Evolutionary conservation across 768 basidiomycete species (phyloP).

Genomic region (Pleurotus salmoneostramineus): DNA sequence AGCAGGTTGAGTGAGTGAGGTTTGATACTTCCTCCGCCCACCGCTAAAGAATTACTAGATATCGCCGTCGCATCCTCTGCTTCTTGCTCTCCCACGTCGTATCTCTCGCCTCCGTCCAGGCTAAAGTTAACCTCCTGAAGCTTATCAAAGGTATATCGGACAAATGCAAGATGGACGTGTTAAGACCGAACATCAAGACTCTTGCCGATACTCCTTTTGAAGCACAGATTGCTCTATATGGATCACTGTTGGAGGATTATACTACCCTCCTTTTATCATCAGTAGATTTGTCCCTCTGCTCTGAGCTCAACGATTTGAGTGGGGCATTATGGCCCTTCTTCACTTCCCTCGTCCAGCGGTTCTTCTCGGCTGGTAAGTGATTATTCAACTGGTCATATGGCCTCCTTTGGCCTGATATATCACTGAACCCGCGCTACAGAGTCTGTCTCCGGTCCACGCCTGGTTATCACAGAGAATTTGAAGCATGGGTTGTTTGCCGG

Average conservation of each 20-base stretch:
- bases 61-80: conserved; percentile 68
- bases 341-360: conserved; percentile 34
- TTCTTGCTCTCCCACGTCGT: conserved; percentile 79
- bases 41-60: conserved; percentile 33
- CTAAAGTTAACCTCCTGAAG: conserved; percentile 53
- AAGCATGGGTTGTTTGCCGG: conserved; percentile 54
- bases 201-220: conserved; percentile 20
- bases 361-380: conserved; percentile 41
- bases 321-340: conserved; percentile 51
- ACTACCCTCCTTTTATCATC: conserved; percentile 39
- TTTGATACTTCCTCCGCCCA: not conserved
- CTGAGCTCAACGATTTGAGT: conserved; percentile 39
- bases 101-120: conserved; percentile 42
- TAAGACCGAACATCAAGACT: conserved; percentile 54
- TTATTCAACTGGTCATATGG: not conserved
- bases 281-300: conserved; percentile 45
- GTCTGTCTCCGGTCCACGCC: conserved; percentile 26
- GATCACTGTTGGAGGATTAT: conserved; percentile 26
- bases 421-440: conserved; percentile 25
- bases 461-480: conserved; percentile 34
- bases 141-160: conserved; percentile 44
- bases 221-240: not conserved
- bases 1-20: conserved; percentile 50
- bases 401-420: not conserved
- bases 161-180: conserved; percentile 40